Base-by-base conservation (phyloP, 768 basidiomycete species). In the Gymnopilus dilepis region DNA sequence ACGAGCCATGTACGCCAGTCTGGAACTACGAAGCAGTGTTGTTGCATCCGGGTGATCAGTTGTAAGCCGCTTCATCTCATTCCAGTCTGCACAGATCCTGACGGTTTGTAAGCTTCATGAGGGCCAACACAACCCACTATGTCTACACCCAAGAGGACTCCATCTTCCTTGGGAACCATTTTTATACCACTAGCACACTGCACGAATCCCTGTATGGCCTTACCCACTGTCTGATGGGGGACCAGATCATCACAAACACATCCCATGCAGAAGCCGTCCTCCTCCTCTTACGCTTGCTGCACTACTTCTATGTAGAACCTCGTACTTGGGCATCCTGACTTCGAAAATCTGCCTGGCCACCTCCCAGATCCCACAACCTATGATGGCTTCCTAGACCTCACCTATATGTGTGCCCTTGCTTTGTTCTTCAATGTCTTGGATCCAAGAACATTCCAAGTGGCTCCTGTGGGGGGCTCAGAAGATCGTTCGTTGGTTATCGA, bases 391-490 rank as follows among this genome's bases (percentile, higher is more conserved):
- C 9, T 58, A 4, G 56, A 58, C 12, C 48, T 58, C 37, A 13
- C 48, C 7, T 33, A 41, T 33, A 15, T 58, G 17, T 58, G 56
- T 24, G 30, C 31, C 30, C 30, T 58, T 30, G 42, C 41, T 3
- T 33, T 58, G 11, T 24, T 58, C 19, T 58, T 47, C 43, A 58
- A 58, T 48, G 56, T 47, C 13, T 43, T 58, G 9, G 42, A 58
- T 43, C 42, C 41, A 13, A 22, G 42, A 8, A 31, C 56, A 48
- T 58, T 47, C 37, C 42, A 31, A 31, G 11, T 30, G 13, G 12
- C n/a, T 24, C 22, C 9, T 7, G 7, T 6, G 17, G 11, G 11
- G 34, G 34, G 34, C 11, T 41, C 40, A 21, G 40, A 41, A 13
- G n/a, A n/a, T n/a, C n/a, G n/a, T n/a, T 7, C 7, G 9, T 6